These are phyloP conservation scores for Lepiota subincarnata DNA, from an alignment of 768 basidiomycete species.

Conservation along the genomic window DNA sequence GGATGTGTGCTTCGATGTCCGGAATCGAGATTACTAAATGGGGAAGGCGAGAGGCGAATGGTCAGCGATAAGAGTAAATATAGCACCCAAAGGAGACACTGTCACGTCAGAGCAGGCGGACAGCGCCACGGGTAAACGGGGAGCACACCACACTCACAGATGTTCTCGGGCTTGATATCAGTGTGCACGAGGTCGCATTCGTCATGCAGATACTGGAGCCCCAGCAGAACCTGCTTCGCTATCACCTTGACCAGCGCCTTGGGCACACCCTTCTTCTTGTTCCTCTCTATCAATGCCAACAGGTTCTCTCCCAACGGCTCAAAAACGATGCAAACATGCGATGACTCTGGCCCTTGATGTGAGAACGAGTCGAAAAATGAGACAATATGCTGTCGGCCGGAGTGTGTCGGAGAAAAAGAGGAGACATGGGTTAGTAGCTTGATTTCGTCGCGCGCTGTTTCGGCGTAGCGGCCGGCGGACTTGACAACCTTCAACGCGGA, in stretches of 20 bases:
- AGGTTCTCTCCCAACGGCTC: conserved; percentile 82
- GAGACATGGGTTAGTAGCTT: conserved; percentile 79
- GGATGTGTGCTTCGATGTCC: conserved; percentile 73
- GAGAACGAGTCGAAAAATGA: conserved; percentile 89
- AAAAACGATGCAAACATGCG: conserved; percentile 89
- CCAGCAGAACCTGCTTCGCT: conserved; percentile 81
- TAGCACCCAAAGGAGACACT: conserved; percentile 20
- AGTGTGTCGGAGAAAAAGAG: conserved; percentile 67
- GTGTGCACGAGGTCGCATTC: conserved; percentile 93
- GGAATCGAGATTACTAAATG: conserved; percentile 76
- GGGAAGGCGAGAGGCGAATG: conserved; percentile 24
- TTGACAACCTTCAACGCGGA: conserved; percentile 95
- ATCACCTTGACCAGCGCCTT: conserved; percentile 80
- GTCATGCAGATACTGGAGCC: conserved; percentile 88
- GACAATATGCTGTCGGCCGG: conserved; percentile 77
- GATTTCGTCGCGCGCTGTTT: conserved; percentile 96
- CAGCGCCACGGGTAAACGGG: conserved; percentile 7
- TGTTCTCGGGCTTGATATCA: conserved; percentile 94
- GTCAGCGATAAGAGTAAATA: conserved; percentile 26
- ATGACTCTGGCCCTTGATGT: conserved; percentile 65
- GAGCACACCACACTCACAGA: conserved; percentile 52
- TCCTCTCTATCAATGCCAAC: conserved; percentile 66
- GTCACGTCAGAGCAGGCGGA: conserved; percentile 15
- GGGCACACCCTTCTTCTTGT: conserved; percentile 83
- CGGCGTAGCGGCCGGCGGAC: conserved; percentile 91